These are phyloP conservation scores for Simplicillium aogashimaense DNA, from an alignment of 2,329 filamentous ascomycete species.

Conservation along the genomic window DNA sequence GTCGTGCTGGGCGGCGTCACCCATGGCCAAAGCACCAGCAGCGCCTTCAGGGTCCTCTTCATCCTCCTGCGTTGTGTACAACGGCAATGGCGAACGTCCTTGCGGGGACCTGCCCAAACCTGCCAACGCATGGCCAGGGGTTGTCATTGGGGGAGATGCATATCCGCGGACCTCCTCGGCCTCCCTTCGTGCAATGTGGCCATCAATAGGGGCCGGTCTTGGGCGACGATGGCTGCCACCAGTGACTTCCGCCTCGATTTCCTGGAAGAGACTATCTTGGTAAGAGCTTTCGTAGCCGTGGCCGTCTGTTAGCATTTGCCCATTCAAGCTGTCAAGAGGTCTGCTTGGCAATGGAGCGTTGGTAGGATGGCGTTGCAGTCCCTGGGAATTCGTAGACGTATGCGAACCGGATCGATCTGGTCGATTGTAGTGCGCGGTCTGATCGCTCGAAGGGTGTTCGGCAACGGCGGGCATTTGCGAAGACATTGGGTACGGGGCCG, in stretches of 20 bases:
- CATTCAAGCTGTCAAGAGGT: conserved; percentile 34
- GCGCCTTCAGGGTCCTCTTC: conserved; percentile 85
- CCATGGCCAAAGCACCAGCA: conserved; percentile 74
- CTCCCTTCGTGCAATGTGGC: conserved; percentile 35
- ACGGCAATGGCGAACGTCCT: conserved; percentile 12
- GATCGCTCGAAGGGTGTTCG: conserved; percentile 36
- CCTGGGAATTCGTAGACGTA: conserved; percentile 33
- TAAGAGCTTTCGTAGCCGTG: conserved; percentile 26
- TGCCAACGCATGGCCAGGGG: conserved; percentile 12
- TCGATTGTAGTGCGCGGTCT: conserved; percentile 32
- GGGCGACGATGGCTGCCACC: conserved; percentile 21
- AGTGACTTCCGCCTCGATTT: conserved; percentile 45
- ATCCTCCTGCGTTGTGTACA: conserved; percentile 33
- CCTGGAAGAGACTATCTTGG: conserved; percentile 46
- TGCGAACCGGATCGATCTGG: conserved; percentile 39
- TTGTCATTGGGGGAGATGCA: conserved; percentile 37
- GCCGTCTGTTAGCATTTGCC: conserved; percentile 29
- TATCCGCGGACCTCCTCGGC: conserved; percentile 37
- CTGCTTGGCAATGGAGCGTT: conserved; percentile 49
- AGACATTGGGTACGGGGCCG: conserved; percentile 38
- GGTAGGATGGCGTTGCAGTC: conserved; percentile 48
- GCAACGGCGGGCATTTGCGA: conserved; percentile 44
- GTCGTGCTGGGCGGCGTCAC: conserved; percentile 46
- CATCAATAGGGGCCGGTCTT: conserved; percentile 33
- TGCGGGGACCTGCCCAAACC: conserved; percentile 8